Conservation (phyloP, 2,329 filamentous ascomycete genomes). For the Ceratocystis smalleyi region DNA sequence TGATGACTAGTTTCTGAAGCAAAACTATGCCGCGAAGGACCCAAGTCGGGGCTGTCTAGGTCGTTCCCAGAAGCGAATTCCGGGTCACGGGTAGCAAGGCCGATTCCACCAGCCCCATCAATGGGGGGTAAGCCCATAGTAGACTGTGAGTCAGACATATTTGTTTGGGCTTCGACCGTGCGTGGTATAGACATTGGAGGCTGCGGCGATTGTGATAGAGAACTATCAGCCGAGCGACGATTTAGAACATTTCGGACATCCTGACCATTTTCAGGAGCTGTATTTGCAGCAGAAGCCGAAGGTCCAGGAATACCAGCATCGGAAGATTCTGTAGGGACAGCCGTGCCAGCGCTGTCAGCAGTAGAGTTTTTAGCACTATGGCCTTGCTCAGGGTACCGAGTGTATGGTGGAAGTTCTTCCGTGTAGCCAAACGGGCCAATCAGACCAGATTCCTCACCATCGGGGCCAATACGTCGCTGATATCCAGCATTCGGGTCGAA, state of each 20-base stretch:
- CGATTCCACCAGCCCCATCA: slow-evolving; percentile 45
- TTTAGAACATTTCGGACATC: neutral
- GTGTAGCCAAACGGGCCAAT: slow-evolving; percentile 78
- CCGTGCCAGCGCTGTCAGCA: slow-evolving; percentile 1
- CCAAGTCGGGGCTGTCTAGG: slow-evolving; percentile 34
- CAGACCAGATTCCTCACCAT: slow-evolving; percentile 80
- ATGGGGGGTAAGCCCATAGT: slow-evolving; percentile 23
- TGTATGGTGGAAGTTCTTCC: slow-evolving; percentile 84
- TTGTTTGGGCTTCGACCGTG: neutral
- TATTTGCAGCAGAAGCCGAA: slow-evolving; percentile 8
- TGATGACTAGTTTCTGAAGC: slow-evolving; percentile 37
- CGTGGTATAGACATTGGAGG: slow-evolving; percentile 6
- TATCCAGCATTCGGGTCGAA: slow-evolving; percentile 51
- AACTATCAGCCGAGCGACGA: neutral
- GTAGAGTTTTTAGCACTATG: slow-evolving; percentile 36
- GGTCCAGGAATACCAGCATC: neutral
- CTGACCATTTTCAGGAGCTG: slow-evolving; percentile 2
- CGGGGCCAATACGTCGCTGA: slow-evolving; percentile 56
- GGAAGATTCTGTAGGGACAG: slow-evolving; percentile 7
- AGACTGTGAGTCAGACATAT: neutral
- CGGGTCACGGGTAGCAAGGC: slow-evolving; percentile 44
- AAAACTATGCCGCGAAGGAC: slow-evolving; percentile 37
- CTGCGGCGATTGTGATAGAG: neutral
- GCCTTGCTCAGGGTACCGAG: slow-evolving; percentile 66
- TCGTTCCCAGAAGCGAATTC: slow-evolving; percentile 44